Conservation (phyloP, 176 grass and related monocot species). For the Musa beccarii region DNA sequence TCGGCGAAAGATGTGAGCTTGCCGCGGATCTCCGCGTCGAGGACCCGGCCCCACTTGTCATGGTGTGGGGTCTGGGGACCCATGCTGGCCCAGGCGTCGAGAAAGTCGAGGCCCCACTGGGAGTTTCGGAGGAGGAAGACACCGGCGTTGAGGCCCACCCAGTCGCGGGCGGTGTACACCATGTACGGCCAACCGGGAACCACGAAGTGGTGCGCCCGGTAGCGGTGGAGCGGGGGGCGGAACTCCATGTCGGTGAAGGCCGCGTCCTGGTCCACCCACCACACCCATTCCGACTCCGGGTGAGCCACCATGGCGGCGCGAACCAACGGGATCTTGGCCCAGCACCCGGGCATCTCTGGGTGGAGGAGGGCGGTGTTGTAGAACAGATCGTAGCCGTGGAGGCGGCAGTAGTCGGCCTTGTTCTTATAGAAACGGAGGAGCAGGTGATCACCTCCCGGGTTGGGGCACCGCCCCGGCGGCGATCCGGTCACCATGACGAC, state of each 20-base stretch:
- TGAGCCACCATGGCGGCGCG: constrained; percentile 66
- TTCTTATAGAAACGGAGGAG: constrained; percentile 67
- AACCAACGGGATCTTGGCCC: constrained; percentile 62
- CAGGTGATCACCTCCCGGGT: constrained; percentile 47
- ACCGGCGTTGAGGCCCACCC: constrained; percentile 79
- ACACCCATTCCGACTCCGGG: constrained; percentile 76
- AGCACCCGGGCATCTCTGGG: constrained; percentile 58
- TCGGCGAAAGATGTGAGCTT: constrained; percentile 70
- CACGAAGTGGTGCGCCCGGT: constrained; percentile 55
- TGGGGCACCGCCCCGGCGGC: constrained; percentile 50
- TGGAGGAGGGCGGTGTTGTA: constrained; percentile 61
- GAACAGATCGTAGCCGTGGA: constrained; percentile 47
- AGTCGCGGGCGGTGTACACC: constrained; percentile 37
- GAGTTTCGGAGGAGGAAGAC: constrained; percentile 85
- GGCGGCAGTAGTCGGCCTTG: constrained; percentile 75
- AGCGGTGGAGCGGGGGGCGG: constrained; percentile 38
- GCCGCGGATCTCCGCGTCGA: constrained; percentile 53
- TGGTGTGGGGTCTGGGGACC: constrained; percentile 43
- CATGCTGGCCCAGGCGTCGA: constrained; percentile 51
- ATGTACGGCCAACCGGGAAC: constrained; percentile 58
- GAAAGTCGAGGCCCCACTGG: constrained; percentile 90
- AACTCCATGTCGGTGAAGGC: constrained; percentile 93
- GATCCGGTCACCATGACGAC: constrained; percentile 79
- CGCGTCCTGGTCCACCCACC: constrained; percentile 92
- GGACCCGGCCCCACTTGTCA: constrained; percentile 32